Evolutionary conservation across 768 basidiomycete species (phyloP).

Genomic region (Lanmaoa rubissima): DNA sequence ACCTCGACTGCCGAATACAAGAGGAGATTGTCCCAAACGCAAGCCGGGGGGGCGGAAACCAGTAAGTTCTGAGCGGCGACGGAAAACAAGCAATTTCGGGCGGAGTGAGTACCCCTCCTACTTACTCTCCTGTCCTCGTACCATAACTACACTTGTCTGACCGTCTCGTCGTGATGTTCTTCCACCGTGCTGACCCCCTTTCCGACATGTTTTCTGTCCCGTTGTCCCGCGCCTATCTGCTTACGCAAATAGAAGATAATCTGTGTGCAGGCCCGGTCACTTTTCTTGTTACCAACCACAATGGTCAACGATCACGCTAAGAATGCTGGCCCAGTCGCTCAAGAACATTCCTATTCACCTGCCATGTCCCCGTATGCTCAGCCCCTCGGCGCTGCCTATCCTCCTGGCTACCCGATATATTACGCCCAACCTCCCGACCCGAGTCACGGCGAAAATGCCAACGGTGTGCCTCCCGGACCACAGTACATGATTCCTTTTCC

Average conservation of each 20-base stretch:
- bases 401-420: constrained; percentile 34
- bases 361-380: constrained; percentile 30
- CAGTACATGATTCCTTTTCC: constrained; percentile 40
- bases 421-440: constrained; percentile 31
- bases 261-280: constrained; percentile 24
- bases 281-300: constrained; percentile 22
- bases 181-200: constrained; percentile 6
- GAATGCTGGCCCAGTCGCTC: constrained; percentile 35
- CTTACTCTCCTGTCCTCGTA: background rate
- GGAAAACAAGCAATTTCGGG: constrained; percentile 37
- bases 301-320: constrained; percentile 35
- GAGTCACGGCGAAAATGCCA: constrained; percentile 34
- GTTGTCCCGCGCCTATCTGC: constrained; percentile 29
- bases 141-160: background rate
- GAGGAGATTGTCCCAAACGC: constrained; percentile 3
- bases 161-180: constrained; percentile 2
- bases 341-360: constrained; percentile 33
- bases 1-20: constrained; percentile 9
- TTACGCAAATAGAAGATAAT: constrained; percentile 32
- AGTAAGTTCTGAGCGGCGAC: constrained; percentile 37
- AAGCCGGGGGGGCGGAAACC: constrained; percentile 15
- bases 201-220: constrained; percentile 19
- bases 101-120: constrained; percentile 31
- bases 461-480: constrained; percentile 25
- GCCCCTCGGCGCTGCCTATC: constrained; percentile 28